Base-by-base conservation (phyloP, 1,139 yeast genomes). In the Yamadazyma conglobata region DNA sequence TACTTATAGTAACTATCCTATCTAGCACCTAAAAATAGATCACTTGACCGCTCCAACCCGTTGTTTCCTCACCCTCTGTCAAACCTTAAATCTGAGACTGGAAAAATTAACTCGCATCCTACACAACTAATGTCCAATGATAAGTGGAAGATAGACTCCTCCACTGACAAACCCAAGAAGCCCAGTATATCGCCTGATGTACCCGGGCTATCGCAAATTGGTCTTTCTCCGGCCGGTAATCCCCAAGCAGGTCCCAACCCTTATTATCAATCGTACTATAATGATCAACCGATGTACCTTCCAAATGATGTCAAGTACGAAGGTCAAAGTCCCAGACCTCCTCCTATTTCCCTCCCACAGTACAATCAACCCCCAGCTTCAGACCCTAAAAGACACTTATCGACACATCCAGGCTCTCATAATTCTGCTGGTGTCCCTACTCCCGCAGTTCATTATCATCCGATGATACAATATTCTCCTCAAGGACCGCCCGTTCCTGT, bases 211-310 rank as follows among this genome's bases (percentile, higher is more conserved):
- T n/a, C n/a, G n/a, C n/a, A n/a, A n/a, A n/a, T n/a, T n/a, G n/a
- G n/a, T n/a, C n/a, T n/a, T n/a, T n/a, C n/a, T n/a, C n/a, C n/a
- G n/a, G n/a, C n/a, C n/a, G n/a, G n/a, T n/a, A n/a, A n/a, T 15
- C 10, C 13, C 25, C 25, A 12, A 22, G 15, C 17, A 4, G 8
- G 6, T 18, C 19, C 4, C 27, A 33, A 14, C 24, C 31, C 6
- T 19, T 28, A 25, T 13, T 34, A 24, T 11, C 38, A 28, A 13
- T 33, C 24, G 15, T 17, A 23, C 11, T 34, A 25, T 9, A 23
- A 15, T 15, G 28, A 27, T 21, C 41, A 35, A 21, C 38, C 27
- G 13, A 14, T 34, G 27, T 37, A 32, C 27, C 36, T 22, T 5
- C 32, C 27, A 3, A 29, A 24, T 3, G 13, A 16, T 25, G 11